Conservation (phyloP, 1,284 basidiomycete genomes). For the Abortiporus biennis region DNA sequence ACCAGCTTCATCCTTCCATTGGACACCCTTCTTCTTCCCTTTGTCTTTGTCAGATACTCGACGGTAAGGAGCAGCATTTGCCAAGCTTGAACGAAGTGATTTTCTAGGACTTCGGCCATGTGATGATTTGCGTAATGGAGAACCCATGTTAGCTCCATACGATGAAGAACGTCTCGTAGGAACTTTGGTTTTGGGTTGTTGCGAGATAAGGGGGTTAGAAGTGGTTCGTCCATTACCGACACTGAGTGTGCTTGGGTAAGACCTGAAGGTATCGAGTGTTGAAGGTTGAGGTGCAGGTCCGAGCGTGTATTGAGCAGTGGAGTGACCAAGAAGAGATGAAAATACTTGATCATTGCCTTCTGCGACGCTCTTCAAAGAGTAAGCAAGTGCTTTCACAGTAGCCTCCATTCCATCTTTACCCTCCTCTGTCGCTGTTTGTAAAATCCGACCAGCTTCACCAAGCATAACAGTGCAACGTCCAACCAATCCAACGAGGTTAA, state of each 20-base stretch:
- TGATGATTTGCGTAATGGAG: conserved; percentile 25
- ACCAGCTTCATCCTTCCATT: conserved; percentile 87
- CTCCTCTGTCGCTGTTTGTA: conserved; percentile 42
- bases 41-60: conserved; percentile 56
- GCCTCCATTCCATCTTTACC: conserved; percentile 33
- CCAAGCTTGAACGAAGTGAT: conserved; percentile 61
- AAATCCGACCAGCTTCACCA: conserved; percentile 53
- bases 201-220: conserved; percentile 41
- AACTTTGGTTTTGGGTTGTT: conserved; percentile 28
- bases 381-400: conserved; percentile 39
- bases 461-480: conserved; percentile 74
- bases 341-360: conserved; percentile 66
- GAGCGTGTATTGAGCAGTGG: conserved; percentile 46
- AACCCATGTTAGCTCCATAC: conserved; percentile 34
- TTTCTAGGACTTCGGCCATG: conserved; percentile 58
- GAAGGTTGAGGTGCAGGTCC: conserved; percentile 12
- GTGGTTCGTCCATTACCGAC: conserved; percentile 16
- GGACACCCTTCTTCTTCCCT: conserved; percentile 71
- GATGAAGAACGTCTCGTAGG: conserved; percentile 48
- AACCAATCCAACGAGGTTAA: conserved; percentile 72
- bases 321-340: conserved; percentile 56
- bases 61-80: conserved; percentile 42
- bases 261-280: conserved; percentile 24
- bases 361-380: conserved; percentile 47
- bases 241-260: conserved; percentile 34